These are phyloP conservation scores for Kluyveromyces siamensis DNA, from an alignment of 805 yeast species.

Conservation along the genomic window DNA sequence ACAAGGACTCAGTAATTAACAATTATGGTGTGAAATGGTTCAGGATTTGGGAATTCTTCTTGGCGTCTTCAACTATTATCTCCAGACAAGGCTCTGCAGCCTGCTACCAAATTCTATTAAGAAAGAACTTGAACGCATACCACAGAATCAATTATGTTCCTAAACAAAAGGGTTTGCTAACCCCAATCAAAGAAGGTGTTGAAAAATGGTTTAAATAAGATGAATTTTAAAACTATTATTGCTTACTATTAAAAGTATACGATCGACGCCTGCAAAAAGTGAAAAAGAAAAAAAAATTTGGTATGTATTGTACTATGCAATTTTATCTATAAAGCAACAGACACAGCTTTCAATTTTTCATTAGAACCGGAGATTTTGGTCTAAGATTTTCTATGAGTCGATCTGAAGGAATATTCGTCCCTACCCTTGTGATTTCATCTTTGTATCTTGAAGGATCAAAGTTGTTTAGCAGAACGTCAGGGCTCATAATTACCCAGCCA, in stretches of 20 bases:
- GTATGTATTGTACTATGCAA: not conserved
- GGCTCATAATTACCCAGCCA: constrained; percentile 89
- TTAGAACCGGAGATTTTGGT: constrained; percentile 66
- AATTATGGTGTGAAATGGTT: constrained; percentile 87
- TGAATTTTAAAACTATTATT: not conserved
- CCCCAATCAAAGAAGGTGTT: constrained; percentile 45
- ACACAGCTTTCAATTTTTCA: constrained; percentile 6
- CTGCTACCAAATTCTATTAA: constrained; percentile 81
- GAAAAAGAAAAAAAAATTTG: not conserved
- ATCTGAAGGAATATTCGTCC: constrained; percentile 53
- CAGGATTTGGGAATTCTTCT: constrained; percentile 88
- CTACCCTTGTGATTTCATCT: constrained; percentile 35
- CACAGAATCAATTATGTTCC: constrained; percentile 80
- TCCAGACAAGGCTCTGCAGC: constrained; percentile 93
- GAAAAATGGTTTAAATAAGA: constrained; percentile 44
- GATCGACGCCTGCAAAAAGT: not conserved
- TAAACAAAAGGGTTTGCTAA: constrained; percentile 60
- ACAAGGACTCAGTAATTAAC: constrained; percentile 63
- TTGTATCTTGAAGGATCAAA: constrained; percentile 44
- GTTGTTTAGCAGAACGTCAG: constrained; percentile 70
- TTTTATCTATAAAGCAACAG: not conserved
- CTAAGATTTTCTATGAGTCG: constrained; percentile 70
- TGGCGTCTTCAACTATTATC: constrained; percentile 71
- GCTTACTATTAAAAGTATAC: not conserved
- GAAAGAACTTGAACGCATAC: constrained; percentile 80